Conservation (phyloP, 2,329 filamentous ascomycete genomes). For the Ceratocystis destructans region DNA sequence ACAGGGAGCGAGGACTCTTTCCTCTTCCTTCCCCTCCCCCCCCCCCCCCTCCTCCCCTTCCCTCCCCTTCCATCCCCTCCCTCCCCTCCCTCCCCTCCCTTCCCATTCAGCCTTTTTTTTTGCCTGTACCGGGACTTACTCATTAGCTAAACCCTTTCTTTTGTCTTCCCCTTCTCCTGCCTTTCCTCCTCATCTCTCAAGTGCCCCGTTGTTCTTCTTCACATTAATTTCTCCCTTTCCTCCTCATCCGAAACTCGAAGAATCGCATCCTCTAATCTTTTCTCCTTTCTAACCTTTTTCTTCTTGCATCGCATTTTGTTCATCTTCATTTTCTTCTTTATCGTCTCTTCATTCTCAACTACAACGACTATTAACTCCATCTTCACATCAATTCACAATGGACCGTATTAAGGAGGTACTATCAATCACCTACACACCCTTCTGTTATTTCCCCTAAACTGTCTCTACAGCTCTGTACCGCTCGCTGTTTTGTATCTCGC, state of each 20-base stretch:
- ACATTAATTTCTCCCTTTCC: constrained; percentile 13
- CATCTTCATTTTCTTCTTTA: constrained; percentile 21
- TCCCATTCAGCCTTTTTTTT: not conserved
- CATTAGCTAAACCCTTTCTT: constrained; percentile 16
- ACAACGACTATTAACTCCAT: not conserved
- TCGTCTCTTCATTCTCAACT: not conserved
- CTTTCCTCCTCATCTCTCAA: constrained; percentile 1
- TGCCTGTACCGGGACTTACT: not conserved
- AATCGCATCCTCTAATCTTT: not conserved
- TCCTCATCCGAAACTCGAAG: constrained; percentile 6
- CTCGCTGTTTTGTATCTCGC: not conserved
- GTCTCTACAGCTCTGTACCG: not conserved
- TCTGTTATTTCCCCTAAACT: constrained; percentile 1
- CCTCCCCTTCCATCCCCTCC: not conserved
- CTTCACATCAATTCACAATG: constrained; percentile 36
- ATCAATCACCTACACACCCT: constrained; percentile 8
- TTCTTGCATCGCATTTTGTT: constrained; percentile 3
- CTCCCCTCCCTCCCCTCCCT: not conserved
- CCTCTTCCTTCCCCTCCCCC: not conserved
- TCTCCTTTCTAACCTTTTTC: not conserved
- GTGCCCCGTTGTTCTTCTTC: constrained; percentile 14
- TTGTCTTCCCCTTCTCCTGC: constrained; percentile 6
- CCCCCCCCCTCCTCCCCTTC: not conserved
- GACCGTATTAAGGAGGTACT: constrained; percentile 84
- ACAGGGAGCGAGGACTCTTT: not conserved